Evolutionary conservation across 345 rosid genomes (phyloP).

Genomic region (Acer yangbiense): DNA sequence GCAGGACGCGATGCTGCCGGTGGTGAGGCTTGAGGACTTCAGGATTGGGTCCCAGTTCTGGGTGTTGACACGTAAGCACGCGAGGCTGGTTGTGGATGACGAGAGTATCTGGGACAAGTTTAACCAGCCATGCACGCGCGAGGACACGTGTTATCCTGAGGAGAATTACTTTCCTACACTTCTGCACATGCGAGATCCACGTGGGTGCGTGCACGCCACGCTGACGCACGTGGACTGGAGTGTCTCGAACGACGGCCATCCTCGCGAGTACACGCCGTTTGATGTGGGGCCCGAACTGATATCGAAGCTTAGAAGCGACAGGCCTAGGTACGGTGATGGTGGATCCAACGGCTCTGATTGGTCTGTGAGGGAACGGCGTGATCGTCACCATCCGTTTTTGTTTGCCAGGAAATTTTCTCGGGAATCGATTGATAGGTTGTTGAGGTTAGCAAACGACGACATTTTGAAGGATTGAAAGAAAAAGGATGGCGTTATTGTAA

Average conservation of each 20-base stretch:
- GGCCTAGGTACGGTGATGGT: conserved; percentile 59
- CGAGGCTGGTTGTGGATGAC: conserved; percentile 64
- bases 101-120: conserved; percentile 60
- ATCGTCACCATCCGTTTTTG: conserved; percentile 50
- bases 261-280: conserved; percentile 43
- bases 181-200: conserved; percentile 56
- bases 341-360: conserved; percentile 48
- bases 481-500: conserved; percentile 36
- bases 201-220: conserved; percentile 60
- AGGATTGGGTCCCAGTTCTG: conserved; percentile 90
- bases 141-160: conserved; percentile 68
- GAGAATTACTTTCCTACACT: conserved; percentile 82
- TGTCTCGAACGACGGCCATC: conserved; percentile 59
- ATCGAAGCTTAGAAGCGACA: conserved; percentile 30
- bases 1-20: conserved; percentile 65
- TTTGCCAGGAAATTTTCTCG: conserved; percentile 73
- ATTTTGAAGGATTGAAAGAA: conserved; percentile 53
- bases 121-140: conserved; percentile 49
- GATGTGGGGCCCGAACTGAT: conserved; percentile 66
- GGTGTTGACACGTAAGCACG: conserved; percentile 71
- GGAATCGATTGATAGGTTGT: conserved; percentile 35
- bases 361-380: conserved; percentile 21
- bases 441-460: conserved; percentile 49
- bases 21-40: conserved; percentile 64
- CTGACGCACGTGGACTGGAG: conserved; percentile 85